Base-by-base conservation (phyloP, 495 filamentous ascomycete genomes). In the Lasiosphaeria miniovina region DNA sequence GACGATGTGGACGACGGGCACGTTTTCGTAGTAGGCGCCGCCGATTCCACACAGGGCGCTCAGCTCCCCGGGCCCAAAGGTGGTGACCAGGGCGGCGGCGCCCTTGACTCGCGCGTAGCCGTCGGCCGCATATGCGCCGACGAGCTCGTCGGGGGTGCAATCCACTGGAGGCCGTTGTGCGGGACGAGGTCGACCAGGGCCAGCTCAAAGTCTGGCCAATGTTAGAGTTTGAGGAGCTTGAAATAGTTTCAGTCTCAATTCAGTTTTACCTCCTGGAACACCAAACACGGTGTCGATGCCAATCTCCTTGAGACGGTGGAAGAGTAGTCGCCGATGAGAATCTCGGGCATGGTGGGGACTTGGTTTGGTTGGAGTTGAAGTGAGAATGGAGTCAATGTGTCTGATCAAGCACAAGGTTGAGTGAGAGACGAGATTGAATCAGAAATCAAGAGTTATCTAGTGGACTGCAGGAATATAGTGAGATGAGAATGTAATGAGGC, bases 61-160 rank as follows among this genome's bases (percentile, higher is more conserved):
- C 48, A 90, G 75, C 66, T 90, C 88, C 34, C 88, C 88, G 0
- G 88, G 86, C 32, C 86, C 88, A 60, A 88, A 89, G 6, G 86
- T 88, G 1, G 87, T 89, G 49, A 89, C 74, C 31, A 88, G 58
- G 34, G 85, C 86, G 46, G 76, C 73, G n/a, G 86, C 83, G 45
- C 86, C 87, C 36, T 87, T 87, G 52, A 87, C 74, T 49, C 86
- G 82, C 17, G 87, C 86, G 72, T 90, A 89, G 36, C 86, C 87
- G 71, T 90, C 87, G 43, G 86, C 85, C 5, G 87, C 86, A 64
- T 90, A 90, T 34, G 84, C 86, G 0, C 65, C 58, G 33, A 63
- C 71, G 38, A 77, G 71, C 66, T 89, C 86, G 74, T 89, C 89
- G 62, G 79, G 83, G 55, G 86, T 89, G 53, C 88, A 0, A 88